Percentiles rank a stretch among this genome's conserved stretches.
phyloP scores from a whole-genome alignment of 2,329 filamentous ascomycete species.

The Exutisphaerella laricina region DNA sequence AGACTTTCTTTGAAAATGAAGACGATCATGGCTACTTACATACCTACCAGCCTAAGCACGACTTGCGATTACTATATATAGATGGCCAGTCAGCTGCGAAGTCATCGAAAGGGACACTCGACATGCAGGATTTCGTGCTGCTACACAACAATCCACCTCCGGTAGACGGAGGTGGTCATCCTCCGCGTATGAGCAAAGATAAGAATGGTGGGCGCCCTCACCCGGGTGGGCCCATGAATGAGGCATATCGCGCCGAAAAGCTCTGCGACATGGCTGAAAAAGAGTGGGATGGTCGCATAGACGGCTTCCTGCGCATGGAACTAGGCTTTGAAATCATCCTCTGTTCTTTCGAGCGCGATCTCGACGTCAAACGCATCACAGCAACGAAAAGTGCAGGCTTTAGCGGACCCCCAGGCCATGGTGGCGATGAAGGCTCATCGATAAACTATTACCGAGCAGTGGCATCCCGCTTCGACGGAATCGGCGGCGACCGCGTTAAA shows the following conservation, averaged over 20 bases:
- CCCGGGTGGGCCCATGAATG: conserved; percentile 35
- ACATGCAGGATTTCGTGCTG: conserved; percentile 60
- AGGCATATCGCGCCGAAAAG: conserved; percentile 48
- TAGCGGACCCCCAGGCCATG: conserved; percentile 12
- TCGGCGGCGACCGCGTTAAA: conserved; percentile 40
- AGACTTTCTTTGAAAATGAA: not conserved
- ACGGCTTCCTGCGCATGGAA: conserved; percentile 63
- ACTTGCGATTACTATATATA: conserved; percentile 59
- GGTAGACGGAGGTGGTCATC: not conserved
- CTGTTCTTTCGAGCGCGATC: conserved; percentile 53
- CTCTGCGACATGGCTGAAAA: conserved; percentile 51
- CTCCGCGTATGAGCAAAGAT: conserved; percentile 1
- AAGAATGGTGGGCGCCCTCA: not conserved
- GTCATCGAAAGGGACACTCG: conserved; percentile 58
- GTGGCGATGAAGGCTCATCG: conserved; percentile 11
- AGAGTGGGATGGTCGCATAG: conserved; percentile 50
- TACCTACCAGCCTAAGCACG: conserved; percentile 55
- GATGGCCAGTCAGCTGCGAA: conserved; percentile 68
- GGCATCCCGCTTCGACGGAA: conserved; percentile 40
- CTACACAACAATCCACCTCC: conserved; percentile 35
- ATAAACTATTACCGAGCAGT: conserved; percentile 39
- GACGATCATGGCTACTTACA: conserved; percentile 55
- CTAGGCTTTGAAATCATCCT: conserved; percentile 65
- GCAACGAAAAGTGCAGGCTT: conserved; percentile 11
- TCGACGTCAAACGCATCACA: conserved; percentile 35